Percentiles rank a stretch among this genome's conserved stretches.
phyloP scores from a whole-genome alignment of 768 basidiomycete species.

The Suillus bovinus region DNA sequence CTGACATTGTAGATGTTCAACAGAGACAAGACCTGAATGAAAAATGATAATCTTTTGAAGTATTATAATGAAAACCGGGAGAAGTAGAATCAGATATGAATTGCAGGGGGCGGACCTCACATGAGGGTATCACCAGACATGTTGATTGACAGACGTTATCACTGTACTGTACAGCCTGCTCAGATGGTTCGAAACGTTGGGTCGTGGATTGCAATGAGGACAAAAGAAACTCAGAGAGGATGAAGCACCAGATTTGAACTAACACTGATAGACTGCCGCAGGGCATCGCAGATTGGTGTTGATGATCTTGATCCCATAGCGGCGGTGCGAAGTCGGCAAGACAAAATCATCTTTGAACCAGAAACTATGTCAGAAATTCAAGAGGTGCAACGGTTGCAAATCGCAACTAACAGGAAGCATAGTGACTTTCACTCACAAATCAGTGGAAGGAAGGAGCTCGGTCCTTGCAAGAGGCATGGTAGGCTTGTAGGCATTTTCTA shows the following conservation, averaged over 20 bases:
- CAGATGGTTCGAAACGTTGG: conserved; percentile 13
- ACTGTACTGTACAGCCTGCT: conserved; percentile 6
- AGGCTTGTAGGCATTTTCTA: too few relatives aligned
- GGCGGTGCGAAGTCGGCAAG: too few relatives aligned
- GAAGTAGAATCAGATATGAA: conserved; percentile 21
- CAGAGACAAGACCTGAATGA: conserved; percentile 7
- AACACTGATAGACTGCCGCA: too few relatives aligned
- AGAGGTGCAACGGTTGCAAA: too few relatives aligned
- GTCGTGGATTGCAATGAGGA: conserved; percentile 21
- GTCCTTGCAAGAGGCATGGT: too few relatives aligned
- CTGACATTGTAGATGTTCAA: conserved; percentile 13
- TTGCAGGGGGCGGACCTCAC: conserved; percentile 13
- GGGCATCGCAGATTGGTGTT: too few relatives aligned
- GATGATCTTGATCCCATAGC: too few relatives aligned
- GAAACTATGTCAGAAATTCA: too few relatives aligned
- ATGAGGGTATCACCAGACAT: conserved; percentile 8
- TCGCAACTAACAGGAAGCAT: too few relatives aligned
- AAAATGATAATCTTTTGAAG: conserved; percentile 17
- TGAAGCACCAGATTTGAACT: background rate
- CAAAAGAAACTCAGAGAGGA: conserved; percentile 9
- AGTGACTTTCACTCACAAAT: too few relatives aligned
- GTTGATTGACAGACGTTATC: conserved; percentile 8
- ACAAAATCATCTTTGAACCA: too few relatives aligned
- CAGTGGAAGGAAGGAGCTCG: too few relatives aligned
- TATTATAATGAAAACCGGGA: conserved; percentile 14